A percentile compares a stretch with the other conserved stretches of the same genome.
These are phyloP conservation scores for Coniosporium apollinis DNA, from an alignment of 495 filamentous ascomycete species.

Conservation along the genomic window DNA sequence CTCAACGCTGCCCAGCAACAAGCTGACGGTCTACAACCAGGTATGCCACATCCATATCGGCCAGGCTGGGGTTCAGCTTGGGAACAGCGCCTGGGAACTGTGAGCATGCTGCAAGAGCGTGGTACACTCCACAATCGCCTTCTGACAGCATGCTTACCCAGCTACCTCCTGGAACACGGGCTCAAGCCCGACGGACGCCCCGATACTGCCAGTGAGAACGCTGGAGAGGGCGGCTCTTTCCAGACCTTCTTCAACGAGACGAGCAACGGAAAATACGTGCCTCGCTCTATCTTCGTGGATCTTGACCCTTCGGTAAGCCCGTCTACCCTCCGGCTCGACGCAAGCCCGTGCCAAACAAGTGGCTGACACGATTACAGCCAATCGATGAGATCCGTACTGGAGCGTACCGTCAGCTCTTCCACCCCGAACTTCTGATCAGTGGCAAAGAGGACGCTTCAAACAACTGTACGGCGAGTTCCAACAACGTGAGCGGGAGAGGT, in stretches of 20 bases:
- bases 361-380: slow-evolving; percentile 27
- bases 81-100: slow-evolving; percentile 92
- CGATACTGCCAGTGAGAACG: slow-evolving; percentile 44
- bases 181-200: slow-evolving; percentile 59
- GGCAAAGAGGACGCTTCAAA: slow-evolving; percentile 92
- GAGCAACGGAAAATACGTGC: slow-evolving; percentile 73
- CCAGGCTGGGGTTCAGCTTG: slow-evolving; percentile 85
- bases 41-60: slow-evolving; percentile 82
- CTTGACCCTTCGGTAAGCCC: slow-evolving; percentile 61
- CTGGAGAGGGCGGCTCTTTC: slow-evolving; percentile 50
- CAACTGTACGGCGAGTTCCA: slow-evolving; percentile 39
- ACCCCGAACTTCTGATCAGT: slow-evolving; percentile 73
- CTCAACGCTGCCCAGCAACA: neutral
- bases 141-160: slow-evolving; percentile 16
- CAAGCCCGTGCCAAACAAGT: neutral
- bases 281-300: slow-evolving; percentile 78
- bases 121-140: neutral
- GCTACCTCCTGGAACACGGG: slow-evolving; percentile 84
- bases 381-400: slow-evolving; percentile 87
- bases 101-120: slow-evolving; percentile 26
- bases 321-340: neutral
- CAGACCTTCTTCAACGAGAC: slow-evolving; percentile 91
- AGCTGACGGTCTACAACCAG: slow-evolving; percentile 23
- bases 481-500: slow-evolving; percentile 4
- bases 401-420: slow-evolving; percentile 69